Evolutionary conservation across 257 asterid genomes (phyloP).

Genomic region (Agastache rugosa): DNA sequence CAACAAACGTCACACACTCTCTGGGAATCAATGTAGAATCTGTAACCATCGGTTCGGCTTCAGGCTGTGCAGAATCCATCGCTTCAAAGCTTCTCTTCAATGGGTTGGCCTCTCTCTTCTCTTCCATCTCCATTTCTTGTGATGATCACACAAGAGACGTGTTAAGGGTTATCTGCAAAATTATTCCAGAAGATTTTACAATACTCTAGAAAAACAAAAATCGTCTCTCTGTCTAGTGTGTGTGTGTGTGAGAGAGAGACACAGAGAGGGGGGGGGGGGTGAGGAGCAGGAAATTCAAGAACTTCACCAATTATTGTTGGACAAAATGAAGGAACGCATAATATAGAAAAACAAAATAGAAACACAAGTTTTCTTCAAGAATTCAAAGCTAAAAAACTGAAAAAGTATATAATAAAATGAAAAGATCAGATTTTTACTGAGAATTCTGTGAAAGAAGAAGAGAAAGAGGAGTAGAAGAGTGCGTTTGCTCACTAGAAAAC

Average conservation of each 20-base stretch:
- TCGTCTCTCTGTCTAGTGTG: neutral
- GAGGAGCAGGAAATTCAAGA: neutral
- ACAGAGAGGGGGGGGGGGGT: no score
- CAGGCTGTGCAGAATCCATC: conserved; percentile 37
- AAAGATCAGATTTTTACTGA: neutral
- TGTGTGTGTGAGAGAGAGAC: neutral
- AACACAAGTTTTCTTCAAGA: neutral
- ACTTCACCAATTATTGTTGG: neutral
- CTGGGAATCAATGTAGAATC: conserved; percentile 46
- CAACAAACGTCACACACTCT: conserved; percentile 46
- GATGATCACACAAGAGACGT: conserved; percentile 34
- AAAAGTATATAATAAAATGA: neutral
- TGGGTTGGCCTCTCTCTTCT: conserved; percentile 44
- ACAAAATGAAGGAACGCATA: neutral
- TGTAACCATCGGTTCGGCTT: conserved; percentile 45
- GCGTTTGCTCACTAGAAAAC: neutral
- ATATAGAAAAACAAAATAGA: neutral
- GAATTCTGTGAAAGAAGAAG: neutral
- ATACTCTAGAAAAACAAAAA: conserved; percentile 25
- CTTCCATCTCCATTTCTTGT: conserved; percentile 42
- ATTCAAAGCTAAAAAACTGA: neutral
- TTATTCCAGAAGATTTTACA: conserved; percentile 32
- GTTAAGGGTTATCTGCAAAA: conserved; percentile 1
- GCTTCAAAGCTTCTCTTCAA: conserved; percentile 49
- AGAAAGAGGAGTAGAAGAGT: neutral